Base-by-base conservation (phyloP, 1,284 basidiomycete genomes). In the Marasmius fiardii region DNA sequence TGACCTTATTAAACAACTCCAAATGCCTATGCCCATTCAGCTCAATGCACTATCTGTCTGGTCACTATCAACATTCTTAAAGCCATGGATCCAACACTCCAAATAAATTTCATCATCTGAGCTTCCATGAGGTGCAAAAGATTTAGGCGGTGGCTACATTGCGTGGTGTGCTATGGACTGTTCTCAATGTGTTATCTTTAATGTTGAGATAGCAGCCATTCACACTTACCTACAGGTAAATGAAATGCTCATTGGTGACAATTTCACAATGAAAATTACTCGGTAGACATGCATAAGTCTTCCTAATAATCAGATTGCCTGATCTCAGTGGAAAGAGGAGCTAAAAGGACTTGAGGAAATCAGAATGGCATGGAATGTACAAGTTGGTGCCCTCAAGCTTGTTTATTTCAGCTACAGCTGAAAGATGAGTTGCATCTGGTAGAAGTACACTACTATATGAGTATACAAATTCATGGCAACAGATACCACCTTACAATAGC, bases 1-100 rank as follows among this genome's bases (percentile, higher is more conserved):
- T 16, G 45, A 59, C 45, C 61, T 68, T 37, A 60, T 71, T 10
- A 12, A 41, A 1, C 66, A 64, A 28, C 68, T 3, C 65, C 61
- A 10, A 63, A 69, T 41, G 61, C 66, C 1, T 69, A 57, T 53
- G 57, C 60, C 2, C 69, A 70, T 55, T 61, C 69, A 3, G 54
- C 66, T 6, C 47, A 66, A 28, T 47, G 59, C 41, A 62, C 44
- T 3, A 10, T 67, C 1, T 56, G 37, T 2, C 57, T 61, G n/a
- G 44, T 57, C 26, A 62, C 61, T 52, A 43, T 57, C 23, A 64
- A 61, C 58, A 57, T 45, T 43, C 21, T 66, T 18, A 60, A 58
- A 34, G 56, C 60, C 2, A 51, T 63, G 12, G 52, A 24, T 60
- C 24, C 64, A 61, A 21, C 45, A 55, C 12, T 39, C 63, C 26